phyloP scores from a whole-genome alignment of 768 basidiomycete species.

The Lentinula aciculospora region DNA sequence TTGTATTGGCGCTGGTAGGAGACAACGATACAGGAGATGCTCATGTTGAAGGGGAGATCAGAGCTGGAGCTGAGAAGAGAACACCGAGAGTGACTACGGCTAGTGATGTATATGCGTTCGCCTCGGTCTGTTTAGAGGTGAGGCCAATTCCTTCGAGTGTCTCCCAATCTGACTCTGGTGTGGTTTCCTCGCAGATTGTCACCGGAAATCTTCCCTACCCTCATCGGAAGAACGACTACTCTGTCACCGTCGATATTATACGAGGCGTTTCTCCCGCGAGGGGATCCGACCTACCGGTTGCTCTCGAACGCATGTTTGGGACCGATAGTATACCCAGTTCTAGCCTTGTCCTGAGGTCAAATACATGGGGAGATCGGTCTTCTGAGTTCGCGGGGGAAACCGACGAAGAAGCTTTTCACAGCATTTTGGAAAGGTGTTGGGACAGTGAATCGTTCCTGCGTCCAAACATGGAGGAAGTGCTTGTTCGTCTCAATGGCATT shows the following conservation, averaged over 20 bases:
- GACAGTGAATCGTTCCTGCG: not conserved
- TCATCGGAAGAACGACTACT: conserved; percentile 47
- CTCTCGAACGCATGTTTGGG: conserved; percentile 2
- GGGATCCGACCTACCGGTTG: conserved; percentile 16
- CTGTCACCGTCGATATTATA: conserved; percentile 50
- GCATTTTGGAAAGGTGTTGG: conserved; percentile 9
- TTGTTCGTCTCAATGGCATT: not conserved
- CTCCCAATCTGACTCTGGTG: not conserved
- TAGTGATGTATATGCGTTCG: conserved; percentile 60
- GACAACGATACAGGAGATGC: conserved; percentile 23
- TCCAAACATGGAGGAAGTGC: conserved; percentile 6
- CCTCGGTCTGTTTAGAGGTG: conserved; percentile 55
- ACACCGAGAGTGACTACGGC: conserved; percentile 39
- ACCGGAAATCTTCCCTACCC: conserved; percentile 49
- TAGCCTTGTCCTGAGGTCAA: too few species aligned
- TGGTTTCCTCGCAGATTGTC: conserved; percentile 30
- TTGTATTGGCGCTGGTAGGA: conserved; percentile 43
- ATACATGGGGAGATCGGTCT: too few species aligned
- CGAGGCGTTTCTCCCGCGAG: conserved; percentile 43
- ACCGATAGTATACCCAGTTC: not conserved
- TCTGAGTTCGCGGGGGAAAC: not conserved
- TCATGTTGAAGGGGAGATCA: too few species aligned
- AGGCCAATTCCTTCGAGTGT: not conserved
- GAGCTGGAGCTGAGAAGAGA: not conserved
- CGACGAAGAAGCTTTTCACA: not conserved